phyloP scores from a whole-genome alignment of 176 grass and related monocot species.

The Hsuehochloa calcarea region DNA sequence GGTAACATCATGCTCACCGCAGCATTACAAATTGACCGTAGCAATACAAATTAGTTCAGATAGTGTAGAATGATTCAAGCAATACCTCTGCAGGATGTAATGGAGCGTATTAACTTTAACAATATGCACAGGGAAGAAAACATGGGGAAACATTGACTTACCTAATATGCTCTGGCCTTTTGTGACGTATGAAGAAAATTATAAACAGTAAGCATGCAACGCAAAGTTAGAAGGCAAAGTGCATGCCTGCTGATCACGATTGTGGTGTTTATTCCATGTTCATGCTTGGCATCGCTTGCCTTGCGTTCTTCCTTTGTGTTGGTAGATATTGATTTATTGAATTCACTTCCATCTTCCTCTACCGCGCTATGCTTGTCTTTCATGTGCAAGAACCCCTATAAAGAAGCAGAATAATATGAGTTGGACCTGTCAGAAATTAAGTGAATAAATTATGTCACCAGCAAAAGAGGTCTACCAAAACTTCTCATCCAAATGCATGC shows the following conservation, averaged over 20 bases:
- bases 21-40: neutral
- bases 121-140: neutral
- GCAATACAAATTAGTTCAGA: neutral
- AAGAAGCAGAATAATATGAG: constrained; percentile 11
- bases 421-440: neutral
- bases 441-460: neutral
- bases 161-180: constrained; percentile 23
- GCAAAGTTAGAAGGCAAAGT: constrained; percentile 49
- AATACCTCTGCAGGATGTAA: constrained; percentile 9
- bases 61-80: neutral
- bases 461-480: neutral
- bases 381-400: constrained; percentile 21
- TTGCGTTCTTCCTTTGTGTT: constrained; percentile 11
- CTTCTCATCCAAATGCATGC: neutral
- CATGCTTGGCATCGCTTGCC: constrained; percentile 13
- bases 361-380: constrained; percentile 11
- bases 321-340: constrained; percentile 21
- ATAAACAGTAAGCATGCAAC: constrained; percentile 55
- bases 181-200: constrained; percentile 36
- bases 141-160: constrained; percentile 13
- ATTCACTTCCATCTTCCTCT: constrained; percentile 24
- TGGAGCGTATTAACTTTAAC: neutral
- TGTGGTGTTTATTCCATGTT: constrained; percentile 17
- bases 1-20: neutral
- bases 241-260: constrained; percentile 45